phyloP scores from a whole-genome alignment of 805 yeast genomes.

The Osmozyma mogii region DNA sequence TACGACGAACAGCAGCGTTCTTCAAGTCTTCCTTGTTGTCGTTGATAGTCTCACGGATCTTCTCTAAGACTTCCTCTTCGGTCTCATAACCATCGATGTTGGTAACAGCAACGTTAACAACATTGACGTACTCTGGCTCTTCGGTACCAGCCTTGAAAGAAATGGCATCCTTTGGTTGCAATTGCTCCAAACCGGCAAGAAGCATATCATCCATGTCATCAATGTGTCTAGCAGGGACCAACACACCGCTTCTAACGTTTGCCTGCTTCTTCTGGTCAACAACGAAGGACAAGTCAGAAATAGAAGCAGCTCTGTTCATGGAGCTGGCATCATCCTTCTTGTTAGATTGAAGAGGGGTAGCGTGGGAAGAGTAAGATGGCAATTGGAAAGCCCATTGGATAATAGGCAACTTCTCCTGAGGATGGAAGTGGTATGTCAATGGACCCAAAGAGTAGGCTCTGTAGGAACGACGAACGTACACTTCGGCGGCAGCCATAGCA shows the following conservation, averaged over 20 bases:
- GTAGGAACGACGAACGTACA: slow-evolving; percentile 92
- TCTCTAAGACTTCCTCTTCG: slow-evolving; percentile 60
- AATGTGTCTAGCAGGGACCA: slow-evolving; percentile 71
- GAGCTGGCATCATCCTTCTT: slow-evolving; percentile 27
- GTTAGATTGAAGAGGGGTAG: slow-evolving; percentile 51
- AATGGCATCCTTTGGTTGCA: slow-evolving; percentile 44
- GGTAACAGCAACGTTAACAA: slow-evolving; percentile 72
- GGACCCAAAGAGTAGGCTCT: slow-evolving; percentile 88
- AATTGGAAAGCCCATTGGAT: slow-evolving; percentile 85
- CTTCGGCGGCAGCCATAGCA: slow-evolving; percentile 93
- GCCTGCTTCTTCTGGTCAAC: slow-evolving; percentile 60
- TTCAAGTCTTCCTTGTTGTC: slow-evolving; percentile 64
- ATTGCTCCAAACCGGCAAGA: slow-evolving; percentile 61
- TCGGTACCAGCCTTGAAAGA: slow-evolving; percentile 26
- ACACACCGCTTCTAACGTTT: slow-evolving; percentile 76
- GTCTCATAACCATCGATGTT: slow-evolving; percentile 65
- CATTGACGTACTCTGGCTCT: slow-evolving; percentile 53
- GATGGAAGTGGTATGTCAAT: slow-evolving; percentile 51
- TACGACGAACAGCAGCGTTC: slow-evolving; percentile 76
- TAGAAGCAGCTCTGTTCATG: slow-evolving; percentile 84
- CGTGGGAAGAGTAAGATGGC: slow-evolving; percentile 69
- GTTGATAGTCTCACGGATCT: slow-evolving; percentile 56
- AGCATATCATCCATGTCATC: slow-evolving; percentile 88
- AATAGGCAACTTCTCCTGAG: slow-evolving; percentile 47
- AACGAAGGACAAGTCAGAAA: slow-evolving; percentile 83